Percentiles rank a stretch among this genome's conserved stretches.
phyloP scores from a whole-genome alignment of 768 basidiomycete species.

The Royoungia palumana region DNA sequence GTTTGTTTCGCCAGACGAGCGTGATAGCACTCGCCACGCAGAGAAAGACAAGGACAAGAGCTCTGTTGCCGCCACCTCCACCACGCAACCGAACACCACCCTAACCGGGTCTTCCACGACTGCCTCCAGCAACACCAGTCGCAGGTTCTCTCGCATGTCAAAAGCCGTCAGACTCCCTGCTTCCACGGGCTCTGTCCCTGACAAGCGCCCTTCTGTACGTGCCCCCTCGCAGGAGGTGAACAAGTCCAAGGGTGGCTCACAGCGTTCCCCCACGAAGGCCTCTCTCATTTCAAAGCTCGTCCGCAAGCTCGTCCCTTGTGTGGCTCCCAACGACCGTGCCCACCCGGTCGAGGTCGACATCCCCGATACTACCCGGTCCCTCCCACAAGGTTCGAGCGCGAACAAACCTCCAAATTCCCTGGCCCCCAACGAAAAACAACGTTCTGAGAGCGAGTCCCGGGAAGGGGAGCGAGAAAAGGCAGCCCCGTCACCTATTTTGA shows the following conservation, averaged over 20 bases:
- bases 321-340: constrained; percentile 48
- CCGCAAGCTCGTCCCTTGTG: constrained; percentile 62
- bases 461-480: constrained; percentile 39
- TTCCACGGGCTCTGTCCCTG: constrained; percentile 17
- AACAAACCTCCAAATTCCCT: constrained; percentile 21
- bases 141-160: constrained; percentile 31
- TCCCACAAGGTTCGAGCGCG: constrained; percentile 16
- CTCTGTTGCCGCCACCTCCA: constrained; percentile 43
- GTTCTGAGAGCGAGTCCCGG: constrained; percentile 19
- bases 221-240: constrained; percentile 32
- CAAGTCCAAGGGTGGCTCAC: constrained; percentile 35
- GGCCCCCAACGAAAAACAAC: constrained; percentile 30
- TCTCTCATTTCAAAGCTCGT: constrained; percentile 61
- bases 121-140: constrained; percentile 18
- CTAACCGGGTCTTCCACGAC: constrained; percentile 22
- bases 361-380: constrained; percentile 18
- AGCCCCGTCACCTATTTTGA: constrained; percentile 20
- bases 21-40: constrained; percentile 28
- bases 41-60: constrained; percentile 46
- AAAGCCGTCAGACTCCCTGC: constrained; percentile 18
- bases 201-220: constrained; percentile 33
- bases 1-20: constrained; percentile 33
- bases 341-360: constrained; percentile 44
- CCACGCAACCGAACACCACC: constrained; percentile 39
- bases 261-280: constrained; percentile 38